Evolutionary conservation across 2,329 filamentous ascomycete species (phyloP).

Genomic region (Ceratocystis smalleyi): DNA sequence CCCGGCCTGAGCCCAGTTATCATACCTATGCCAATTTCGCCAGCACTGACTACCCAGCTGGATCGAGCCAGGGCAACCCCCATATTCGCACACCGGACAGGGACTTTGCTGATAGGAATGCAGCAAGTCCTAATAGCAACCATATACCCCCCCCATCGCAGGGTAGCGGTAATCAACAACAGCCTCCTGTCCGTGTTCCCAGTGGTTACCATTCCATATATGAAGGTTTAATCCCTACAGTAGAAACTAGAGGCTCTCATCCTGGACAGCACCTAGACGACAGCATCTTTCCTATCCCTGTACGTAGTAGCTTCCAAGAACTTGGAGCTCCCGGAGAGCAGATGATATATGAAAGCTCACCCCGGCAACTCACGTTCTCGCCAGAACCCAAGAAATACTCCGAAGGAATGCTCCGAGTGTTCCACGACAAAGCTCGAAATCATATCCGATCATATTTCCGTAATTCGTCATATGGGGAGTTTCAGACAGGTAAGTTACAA

Average conservation of each 20-base stretch:
- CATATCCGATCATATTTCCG: background rate
- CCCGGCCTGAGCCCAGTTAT: too few relatives aligned
- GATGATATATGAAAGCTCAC: constrained; percentile 4
- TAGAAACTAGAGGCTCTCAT: background rate
- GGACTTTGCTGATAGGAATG: background rate
- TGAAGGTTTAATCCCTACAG: background rate
- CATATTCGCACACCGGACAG: background rate
- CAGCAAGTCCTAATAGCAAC: too few relatives aligned
- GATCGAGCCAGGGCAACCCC: too few relatives aligned
- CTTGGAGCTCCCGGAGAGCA: constrained; percentile 1
- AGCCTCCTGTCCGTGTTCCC: background rate
- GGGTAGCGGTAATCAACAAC: background rate
- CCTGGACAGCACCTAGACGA: background rate
- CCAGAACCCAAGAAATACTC: background rate
- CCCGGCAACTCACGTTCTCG: background rate
- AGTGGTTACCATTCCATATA: too few relatives aligned
- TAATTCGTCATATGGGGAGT: background rate
- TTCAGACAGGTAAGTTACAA: background rate
- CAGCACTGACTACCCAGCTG: background rate
- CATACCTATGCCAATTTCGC: too few relatives aligned
- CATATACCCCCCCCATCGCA: too few relatives aligned
- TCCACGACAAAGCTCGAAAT: background rate
- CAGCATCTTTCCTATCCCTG: background rate
- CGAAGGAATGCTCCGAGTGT: background rate
- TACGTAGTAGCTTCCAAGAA: background rate